Percentiles rank a stretch among this genome's conserved stretches.
phyloP scores from a whole-genome alignment of 441 rosid species.

The Theobroma grandiflorum region DNA sequence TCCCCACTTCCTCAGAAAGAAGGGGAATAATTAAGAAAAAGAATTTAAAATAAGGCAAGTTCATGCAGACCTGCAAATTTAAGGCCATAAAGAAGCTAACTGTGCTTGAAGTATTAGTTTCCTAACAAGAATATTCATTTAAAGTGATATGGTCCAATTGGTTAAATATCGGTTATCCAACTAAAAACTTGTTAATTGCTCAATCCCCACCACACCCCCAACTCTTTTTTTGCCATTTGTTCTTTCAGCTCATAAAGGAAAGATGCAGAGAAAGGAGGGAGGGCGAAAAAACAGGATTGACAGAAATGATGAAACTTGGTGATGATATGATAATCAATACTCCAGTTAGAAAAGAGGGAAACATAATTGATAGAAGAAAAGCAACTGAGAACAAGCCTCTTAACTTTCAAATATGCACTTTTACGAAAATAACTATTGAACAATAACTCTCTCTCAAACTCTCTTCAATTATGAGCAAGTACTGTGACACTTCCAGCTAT shows the following conservation, averaged over 20 bases:
- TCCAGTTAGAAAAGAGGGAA: background rate
- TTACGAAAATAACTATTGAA: background rate
- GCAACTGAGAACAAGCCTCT: background rate
- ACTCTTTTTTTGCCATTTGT: background rate
- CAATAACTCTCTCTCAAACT: background rate
- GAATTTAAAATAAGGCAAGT: background rate
- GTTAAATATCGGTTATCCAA: background rate
- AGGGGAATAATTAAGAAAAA: background rate
- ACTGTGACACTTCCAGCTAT: background rate
- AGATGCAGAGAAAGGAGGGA: background rate
- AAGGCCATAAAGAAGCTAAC: constrained; percentile 19
- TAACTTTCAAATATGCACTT: background rate
- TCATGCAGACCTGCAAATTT: background rate
- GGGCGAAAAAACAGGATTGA: background rate
- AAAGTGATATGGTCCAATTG: background rate
- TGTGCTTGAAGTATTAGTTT: constrained; percentile 11
- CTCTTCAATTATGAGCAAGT: background rate
- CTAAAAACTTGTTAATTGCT: background rate
- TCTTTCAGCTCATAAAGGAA: constrained; percentile 3
- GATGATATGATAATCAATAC: constrained; percentile 4
- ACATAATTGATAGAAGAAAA: background rate
- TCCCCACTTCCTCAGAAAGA: background rate
- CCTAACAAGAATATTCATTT: background rate
- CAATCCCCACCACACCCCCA: background rate
- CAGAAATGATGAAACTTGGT: background rate